phyloP scores from a whole-genome alignment of 2,329 filamentous ascomycete species.

The Rhytidhysteron rufulum region DNA sequence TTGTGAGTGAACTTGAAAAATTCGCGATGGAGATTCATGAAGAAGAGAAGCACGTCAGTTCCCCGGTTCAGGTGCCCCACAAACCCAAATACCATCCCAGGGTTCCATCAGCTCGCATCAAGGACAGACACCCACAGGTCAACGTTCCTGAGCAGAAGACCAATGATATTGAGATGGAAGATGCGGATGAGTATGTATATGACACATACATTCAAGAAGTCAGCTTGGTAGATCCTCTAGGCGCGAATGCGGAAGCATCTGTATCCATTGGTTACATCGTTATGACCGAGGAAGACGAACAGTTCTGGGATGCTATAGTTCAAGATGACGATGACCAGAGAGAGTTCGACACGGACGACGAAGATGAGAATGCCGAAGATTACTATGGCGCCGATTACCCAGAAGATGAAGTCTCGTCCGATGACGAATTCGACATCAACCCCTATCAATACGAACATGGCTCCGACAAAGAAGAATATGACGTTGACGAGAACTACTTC shows the following conservation, averaged over 20 bases:
- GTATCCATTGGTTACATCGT: constrained; percentile 44
- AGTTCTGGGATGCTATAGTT: constrained; percentile 55
- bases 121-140: constrained; percentile 25
- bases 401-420: constrained; percentile 71
- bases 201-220: constrained; percentile 57
- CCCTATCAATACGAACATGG: constrained; percentile 39
- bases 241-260: constrained; percentile 17
- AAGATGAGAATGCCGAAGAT: constrained; percentile 67
- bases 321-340: constrained; percentile 50
- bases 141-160: constrained; percentile 15
- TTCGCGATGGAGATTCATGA: constrained; percentile 29
- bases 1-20: constrained; percentile 28
- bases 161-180: constrained; percentile 39
- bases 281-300: constrained; percentile 49
- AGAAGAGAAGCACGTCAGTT: constrained; percentile 8
- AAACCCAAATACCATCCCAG: constrained; percentile 33
- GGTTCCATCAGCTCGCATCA: constrained; percentile 27
- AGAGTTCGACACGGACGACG: constrained; percentile 57
- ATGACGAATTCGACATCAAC: constrained; percentile 57
- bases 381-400: constrained; percentile 78
- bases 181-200: constrained; percentile 56
- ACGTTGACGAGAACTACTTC: constrained; percentile 14
- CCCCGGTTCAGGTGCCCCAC: constrained; percentile 10
- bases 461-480: constrained; percentile 36
- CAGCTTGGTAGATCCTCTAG: constrained; percentile 32